phyloP scores from a whole-genome alignment of 129 eudicot genomes.

The Pittosporum tobira region DNA sequence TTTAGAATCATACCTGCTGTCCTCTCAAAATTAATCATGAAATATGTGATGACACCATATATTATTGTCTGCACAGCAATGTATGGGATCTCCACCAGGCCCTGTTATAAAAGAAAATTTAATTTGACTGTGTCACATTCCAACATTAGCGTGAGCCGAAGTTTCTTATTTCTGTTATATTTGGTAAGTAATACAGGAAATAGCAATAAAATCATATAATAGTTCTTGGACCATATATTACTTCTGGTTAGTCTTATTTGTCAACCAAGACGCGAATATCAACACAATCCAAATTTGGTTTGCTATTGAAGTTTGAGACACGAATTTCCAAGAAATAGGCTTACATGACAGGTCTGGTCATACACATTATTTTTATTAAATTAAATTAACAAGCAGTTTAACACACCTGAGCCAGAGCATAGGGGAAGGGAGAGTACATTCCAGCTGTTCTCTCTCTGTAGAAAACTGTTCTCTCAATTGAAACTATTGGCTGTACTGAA shows the following conservation, averaged over 20 bases:
- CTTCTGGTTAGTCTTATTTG: no score
- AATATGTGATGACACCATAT: constrained; percentile 60
- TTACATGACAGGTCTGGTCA: no score
- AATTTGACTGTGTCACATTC: no score
- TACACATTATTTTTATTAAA: neutral
- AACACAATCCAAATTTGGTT: no score
- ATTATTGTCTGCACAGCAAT: constrained; percentile 52
- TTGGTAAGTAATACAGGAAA: no score
- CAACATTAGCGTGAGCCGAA: no score
- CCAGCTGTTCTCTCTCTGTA: constrained; percentile 85
- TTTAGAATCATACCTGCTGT: constrained; percentile 36
- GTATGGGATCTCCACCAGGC: constrained; percentile 77
- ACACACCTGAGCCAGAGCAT: constrained; percentile 69
- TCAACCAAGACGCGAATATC: no score
- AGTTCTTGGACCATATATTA: no score
- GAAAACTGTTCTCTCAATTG: constrained; percentile 82
- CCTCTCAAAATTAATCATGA: constrained; percentile 72
- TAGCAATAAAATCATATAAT: no score
- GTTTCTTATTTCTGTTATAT: no score
- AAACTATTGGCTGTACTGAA: constrained; percentile 67
- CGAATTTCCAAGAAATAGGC: no score
- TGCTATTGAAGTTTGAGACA: no score
- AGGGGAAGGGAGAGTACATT: constrained; percentile 76
- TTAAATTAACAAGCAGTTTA: neutral
- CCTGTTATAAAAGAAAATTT: constrained; percentile 30